Evolutionary conservation across 106 monocot species (phyloP), one percentile per base, ranked within the genome.

Genomic region (Acorus gramineus): DNA sequence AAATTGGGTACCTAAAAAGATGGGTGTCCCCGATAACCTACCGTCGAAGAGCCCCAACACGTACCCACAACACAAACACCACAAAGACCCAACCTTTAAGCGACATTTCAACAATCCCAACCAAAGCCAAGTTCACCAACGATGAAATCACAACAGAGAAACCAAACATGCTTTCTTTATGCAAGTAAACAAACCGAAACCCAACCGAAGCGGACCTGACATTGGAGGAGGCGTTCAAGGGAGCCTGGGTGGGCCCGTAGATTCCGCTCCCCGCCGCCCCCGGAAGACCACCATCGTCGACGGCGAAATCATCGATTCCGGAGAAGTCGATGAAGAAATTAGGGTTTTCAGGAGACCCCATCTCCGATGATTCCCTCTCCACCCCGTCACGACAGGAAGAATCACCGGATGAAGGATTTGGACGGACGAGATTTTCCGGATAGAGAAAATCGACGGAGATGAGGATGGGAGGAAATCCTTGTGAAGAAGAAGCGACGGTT

Each of bases 261-360:
- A 55, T 55, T 3, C 66, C 66, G 45, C 44, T 45, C 11, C 45
- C 55, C 45, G 6, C 54, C 3, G 57, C 50, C 4, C 5, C 72
- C 28, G 28, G 28, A 42, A 67, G 53, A 57, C 52, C 67, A 12
- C 44, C 67, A 7, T 13, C 67, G 11, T 50, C n/a, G 4, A 48
- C 73, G 28, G 58, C 54, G 12, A 73, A 44, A 13, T 69, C 68
- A 53, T 63, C 78, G 57, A 78, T 76, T 46, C 63, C 6, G 6
- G 76, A 42, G 64, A 63, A 67, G n/a, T 78, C 78, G 50, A 78
- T 47, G 12, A 59, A 14, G 73, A 68, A 78, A 67, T 55, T 69
- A 56, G 62, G 60, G 58, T 68, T 73, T 49, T 73, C 78, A 28
- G 67, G 45, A 10, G 73, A 67, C 13, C 52, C 63, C 72, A 70